Percentiles rank a stretch among this genome's conserved stretches.
phyloP scores from a whole-genome alignment of 2,329 filamentous ascomycete species.

The Parastagonospora avenae region DNA sequence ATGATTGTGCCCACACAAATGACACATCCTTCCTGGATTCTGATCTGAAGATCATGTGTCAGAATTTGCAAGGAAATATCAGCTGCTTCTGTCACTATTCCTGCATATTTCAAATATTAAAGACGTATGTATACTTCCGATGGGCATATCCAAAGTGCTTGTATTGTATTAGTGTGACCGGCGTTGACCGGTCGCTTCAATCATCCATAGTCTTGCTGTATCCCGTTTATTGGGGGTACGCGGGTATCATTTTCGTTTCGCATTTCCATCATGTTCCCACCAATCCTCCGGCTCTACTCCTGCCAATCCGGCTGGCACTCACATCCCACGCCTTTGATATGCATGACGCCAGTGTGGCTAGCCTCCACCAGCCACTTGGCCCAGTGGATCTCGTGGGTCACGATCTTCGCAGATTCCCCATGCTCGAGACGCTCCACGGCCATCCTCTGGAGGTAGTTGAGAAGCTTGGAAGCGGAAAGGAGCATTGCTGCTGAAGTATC shows the following conservation, averaged over 20 bases:
- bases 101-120: too few relatives aligned
- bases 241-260: background rate
- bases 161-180: too few relatives aligned
- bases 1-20: too few relatives aligned
- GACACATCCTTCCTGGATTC: too few relatives aligned
- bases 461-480: slow-evolving; percentile 20
- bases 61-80: too few relatives aligned
- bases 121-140: too few relatives aligned
- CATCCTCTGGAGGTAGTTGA: slow-evolving; percentile 18
- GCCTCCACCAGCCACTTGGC: slow-evolving; percentile 36
- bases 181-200: too few relatives aligned
- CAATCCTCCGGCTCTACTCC: slow-evolving; percentile 3
- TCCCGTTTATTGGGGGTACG: background rate
- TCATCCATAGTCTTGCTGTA: background rate
- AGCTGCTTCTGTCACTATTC: too few relatives aligned
- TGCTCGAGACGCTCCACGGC: slow-evolving; percentile 23
- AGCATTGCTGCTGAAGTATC: slow-evolving; percentile 2
- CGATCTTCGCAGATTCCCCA: slow-evolving; percentile 23
- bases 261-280: background rate
- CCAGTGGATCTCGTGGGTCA: slow-evolving; percentile 39
- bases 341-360: slow-evolving; percentile 31
- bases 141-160: too few relatives aligned
- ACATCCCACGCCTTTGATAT: slow-evolving; percentile 32
- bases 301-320: slow-evolving; percentile 33
- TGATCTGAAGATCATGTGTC: too few relatives aligned